These are phyloP conservation scores for Fusarium hainanense DNA, from an alignment of 2,329 filamentous ascomycete species.

Conservation along the genomic window DNA sequence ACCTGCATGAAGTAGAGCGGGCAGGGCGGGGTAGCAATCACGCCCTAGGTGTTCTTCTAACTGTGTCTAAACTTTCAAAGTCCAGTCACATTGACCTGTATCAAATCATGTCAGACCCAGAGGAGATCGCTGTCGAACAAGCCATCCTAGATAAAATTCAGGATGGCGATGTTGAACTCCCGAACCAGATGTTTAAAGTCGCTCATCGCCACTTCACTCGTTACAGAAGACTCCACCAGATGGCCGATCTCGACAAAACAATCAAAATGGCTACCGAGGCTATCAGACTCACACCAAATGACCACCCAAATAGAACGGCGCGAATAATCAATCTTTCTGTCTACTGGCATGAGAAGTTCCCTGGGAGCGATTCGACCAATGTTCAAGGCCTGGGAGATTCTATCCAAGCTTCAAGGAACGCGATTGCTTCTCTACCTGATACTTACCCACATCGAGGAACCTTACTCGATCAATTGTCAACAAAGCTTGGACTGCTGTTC, in stretches of 20 bases:
- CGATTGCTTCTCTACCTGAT: not conserved
- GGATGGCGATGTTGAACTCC: not conserved
- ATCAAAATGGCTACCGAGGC: not conserved
- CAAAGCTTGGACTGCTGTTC: not conserved
- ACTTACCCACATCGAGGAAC: not conserved
- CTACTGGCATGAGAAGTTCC: slow-evolving; percentile 1
- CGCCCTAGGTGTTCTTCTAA: too few species aligned
- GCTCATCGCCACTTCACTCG: not conserved
- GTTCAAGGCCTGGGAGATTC: not conserved
- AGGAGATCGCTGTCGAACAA: not conserved
- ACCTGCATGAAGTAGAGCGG: too few species aligned
- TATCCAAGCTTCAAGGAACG: not conserved
- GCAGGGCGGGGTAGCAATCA: not conserved
- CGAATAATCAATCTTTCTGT: not conserved
- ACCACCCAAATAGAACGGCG: not conserved
- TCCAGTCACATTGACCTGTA: too few species aligned
- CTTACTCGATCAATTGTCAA: not conserved
- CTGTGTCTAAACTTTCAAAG: too few species aligned
- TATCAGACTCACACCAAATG: not conserved
- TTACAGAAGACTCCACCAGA: not conserved
- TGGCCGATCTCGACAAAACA: not conserved
- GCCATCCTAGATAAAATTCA: not conserved
- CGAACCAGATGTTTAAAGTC: not conserved
- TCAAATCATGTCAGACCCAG: not conserved
- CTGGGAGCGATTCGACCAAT: not conserved